Conservation (phyloP, 1,284 basidiomycete species). For the Boletus hoseneyae region DNA sequence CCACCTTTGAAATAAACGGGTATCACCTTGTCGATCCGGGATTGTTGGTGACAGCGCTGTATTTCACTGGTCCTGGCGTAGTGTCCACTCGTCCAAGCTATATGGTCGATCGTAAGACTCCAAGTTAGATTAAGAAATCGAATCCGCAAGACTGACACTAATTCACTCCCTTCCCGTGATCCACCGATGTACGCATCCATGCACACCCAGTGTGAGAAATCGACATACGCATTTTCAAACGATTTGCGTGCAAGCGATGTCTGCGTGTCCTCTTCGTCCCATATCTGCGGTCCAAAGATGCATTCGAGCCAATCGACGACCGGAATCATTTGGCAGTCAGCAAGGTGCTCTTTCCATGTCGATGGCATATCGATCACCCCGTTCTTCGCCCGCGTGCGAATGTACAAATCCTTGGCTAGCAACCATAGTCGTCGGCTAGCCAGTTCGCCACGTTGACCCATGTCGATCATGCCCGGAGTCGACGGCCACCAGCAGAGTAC, state of each 20-base stretch:
- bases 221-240: slow-evolving; percentile 10
- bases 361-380: too few relatives aligned
- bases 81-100: slow-evolving; percentile 8
- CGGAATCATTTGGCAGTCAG: slow-evolving; percentile 7
- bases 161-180: background rate
- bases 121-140: background rate
- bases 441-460: slow-evolving; percentile 8
- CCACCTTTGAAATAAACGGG: slow-evolving; percentile 12
- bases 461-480: slow-evolving; percentile 14
- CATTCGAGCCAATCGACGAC: slow-evolving; percentile 12
- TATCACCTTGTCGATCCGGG: slow-evolving; percentile 8
- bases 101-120: background rate
- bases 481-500: background rate
- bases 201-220: slow-evolving; percentile 16
- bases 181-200: slow-evolving; percentile 6
- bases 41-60: slow-evolving; percentile 12
- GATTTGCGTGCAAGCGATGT: too few relatives aligned
- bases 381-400: background rate
- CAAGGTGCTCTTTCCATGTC: background rate
- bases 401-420: slow-evolving; percentile 12
- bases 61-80: slow-evolving; percentile 15
- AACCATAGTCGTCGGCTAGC: slow-evolving; percentile 14
- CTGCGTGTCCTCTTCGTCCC: background rate
- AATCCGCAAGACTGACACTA: background rate
- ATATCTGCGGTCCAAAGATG: slow-evolving; percentile 7